Evolutionary conservation across 2,329 filamentous ascomycete species (phyloP), one percentile per base, ranked within the genome.

Genomic region (Amauroascus verrucosus): DNA sequence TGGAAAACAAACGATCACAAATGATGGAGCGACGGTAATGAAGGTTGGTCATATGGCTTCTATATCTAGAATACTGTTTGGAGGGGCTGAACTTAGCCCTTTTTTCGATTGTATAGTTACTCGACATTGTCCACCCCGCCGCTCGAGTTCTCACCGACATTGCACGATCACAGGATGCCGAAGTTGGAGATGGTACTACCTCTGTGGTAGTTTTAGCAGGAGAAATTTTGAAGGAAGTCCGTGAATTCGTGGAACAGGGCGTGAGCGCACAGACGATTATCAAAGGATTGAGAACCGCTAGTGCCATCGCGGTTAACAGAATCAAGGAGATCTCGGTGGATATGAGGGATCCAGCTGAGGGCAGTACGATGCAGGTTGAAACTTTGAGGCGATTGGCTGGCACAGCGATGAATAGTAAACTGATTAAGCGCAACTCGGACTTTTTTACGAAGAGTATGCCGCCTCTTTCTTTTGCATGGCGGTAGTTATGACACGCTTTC

Each of bases 1-100:
- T 77, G 93, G 93, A 70, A 84, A 76, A 71, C 89, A 96, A 75
- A 98, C 93, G 53, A 97, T 98, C 69, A 98, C 93, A 64, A 98
- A 98, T 74, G 93, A 98, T 75, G 93, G 93, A 67, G 93, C 93
- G 47, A 98, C 93, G 48, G 93, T 97, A 57, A 98, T 98, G 93
- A 97, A 96, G 84, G 87, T 88, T 70, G 62, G 72, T 48, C 18
- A 13, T 40, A 38, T 20, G 41, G n/a, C 37, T 37, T 49, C 57
- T 30, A 55, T 51, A 22, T 30, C 49, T 24, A 37, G 22, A 49
- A 7, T 37, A 6, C 1, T 26, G 26, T 14, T n/a, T 26, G 46
- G 9, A 16, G 32, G 7, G 26, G 9, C 4, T 38, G 3, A 18
- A 18, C 14, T 22, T 47, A 24, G 24, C 6, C 16, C 9, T 38